phyloP scores from a whole-genome alignment of 1,284 basidiomycete species.

The Singerocomus inundabilis region DNA sequence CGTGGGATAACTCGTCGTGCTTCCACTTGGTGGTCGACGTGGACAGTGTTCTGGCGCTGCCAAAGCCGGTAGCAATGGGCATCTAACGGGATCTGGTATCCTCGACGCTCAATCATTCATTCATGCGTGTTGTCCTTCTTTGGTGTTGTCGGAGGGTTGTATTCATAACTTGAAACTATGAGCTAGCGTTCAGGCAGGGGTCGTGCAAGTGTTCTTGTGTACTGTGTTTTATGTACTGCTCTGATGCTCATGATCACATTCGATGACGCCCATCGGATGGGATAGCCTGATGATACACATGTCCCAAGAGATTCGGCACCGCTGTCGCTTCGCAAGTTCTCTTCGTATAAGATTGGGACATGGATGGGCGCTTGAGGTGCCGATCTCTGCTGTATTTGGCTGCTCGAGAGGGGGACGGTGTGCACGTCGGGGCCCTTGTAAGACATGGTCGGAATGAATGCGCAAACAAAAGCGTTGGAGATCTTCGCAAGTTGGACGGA shows the following conservation, averaged over 20 bases:
- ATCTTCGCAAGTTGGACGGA: no score
- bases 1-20: constrained; percentile 57
- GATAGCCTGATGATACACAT: neutral
- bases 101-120: neutral
- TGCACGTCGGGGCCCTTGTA: no score
- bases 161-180: no score
- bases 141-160: no score
- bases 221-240: constrained; percentile 7
- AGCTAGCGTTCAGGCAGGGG: neutral
- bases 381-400: neutral
- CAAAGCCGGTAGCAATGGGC: constrained; percentile 44
- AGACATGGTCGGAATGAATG: no score
- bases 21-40: constrained; percentile 45
- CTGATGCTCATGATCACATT: constrained; percentile 9
- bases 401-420: no score
- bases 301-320: neutral
- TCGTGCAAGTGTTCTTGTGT: neutral
- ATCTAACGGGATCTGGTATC: constrained; percentile 15
- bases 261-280: neutral
- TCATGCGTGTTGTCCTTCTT: no score
- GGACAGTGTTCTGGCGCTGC: constrained; percentile 43
- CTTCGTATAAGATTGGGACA: neutral
- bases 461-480: no score
- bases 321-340: constrained; percentile 5
- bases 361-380: neutral